Evolutionary conservation across 306 rosid species (phyloP).

Genomic region (Sicyos edulis): DNA sequence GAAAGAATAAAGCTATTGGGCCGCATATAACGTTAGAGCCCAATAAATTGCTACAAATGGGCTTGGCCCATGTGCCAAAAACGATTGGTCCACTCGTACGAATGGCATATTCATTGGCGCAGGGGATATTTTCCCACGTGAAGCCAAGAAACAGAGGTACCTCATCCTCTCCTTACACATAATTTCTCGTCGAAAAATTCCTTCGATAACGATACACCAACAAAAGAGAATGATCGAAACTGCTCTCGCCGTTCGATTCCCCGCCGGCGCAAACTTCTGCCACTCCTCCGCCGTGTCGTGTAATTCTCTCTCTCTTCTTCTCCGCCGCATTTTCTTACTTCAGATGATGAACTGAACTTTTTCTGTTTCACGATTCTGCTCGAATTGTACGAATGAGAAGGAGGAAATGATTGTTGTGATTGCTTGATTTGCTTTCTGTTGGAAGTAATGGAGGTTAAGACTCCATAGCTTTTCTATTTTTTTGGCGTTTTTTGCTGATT

Average conservation of each 20-base stretch:
- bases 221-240: constrained; percentile 51
- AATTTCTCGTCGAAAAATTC: constrained; percentile 2
- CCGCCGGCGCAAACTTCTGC: constrained; percentile 42
- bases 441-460: not conserved
- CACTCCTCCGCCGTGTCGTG: constrained; percentile 37
- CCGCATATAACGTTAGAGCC: not conserved
- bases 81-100: not conserved
- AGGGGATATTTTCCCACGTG: constrained; percentile 15
- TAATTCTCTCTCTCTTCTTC: constrained; percentile 27
- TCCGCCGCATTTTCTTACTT: constrained; percentile 10
- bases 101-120: constrained; percentile 2
- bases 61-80: not conserved
- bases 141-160: constrained; percentile 4
- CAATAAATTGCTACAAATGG: not conserved
- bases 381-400: not conserved
- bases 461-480: not conserved
- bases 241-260: constrained; percentile 59
- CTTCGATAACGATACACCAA: not conserved
- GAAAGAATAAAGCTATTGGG: not conserved
- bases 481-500: constrained; percentile 10
- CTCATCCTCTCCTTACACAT: not conserved
- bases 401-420: not conserved
- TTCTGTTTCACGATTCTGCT: not conserved
- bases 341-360: not conserved
- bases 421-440: not conserved